Percentiles rank a stretch among this genome's conserved stretches.
These are phyloP conservation scores for Draba incana DNA, from an alignment of 345 rosid genomes.

Conservation along the genomic window DNA sequence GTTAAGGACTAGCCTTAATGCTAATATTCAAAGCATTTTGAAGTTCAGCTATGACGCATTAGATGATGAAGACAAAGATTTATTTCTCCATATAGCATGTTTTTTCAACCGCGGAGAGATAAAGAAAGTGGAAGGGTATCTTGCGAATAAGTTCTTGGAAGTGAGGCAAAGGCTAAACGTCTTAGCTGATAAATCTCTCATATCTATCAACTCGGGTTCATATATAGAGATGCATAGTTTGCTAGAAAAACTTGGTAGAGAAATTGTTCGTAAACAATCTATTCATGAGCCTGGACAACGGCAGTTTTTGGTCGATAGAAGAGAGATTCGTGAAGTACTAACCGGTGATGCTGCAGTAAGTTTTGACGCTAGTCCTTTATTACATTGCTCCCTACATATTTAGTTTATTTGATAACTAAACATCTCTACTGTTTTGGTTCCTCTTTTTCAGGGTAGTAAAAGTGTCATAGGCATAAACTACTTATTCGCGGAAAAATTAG, in stretches of 20 bases:
- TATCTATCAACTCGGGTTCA: background rate
- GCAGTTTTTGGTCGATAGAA: conserved; percentile 18
- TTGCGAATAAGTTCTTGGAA: background rate
- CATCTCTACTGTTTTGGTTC: background rate
- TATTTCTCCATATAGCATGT: conserved; percentile 16
- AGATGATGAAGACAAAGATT: background rate
- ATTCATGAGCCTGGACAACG: conserved; percentile 14
- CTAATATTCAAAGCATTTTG: conserved; percentile 1
- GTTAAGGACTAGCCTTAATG: background rate
- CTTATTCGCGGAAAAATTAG: background rate
- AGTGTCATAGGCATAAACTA: conserved; percentile 13
- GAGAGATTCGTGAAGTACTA: conserved; percentile 28
- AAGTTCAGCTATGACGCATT: conserved; percentile 12
- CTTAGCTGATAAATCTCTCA: background rate
- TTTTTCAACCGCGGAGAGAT: background rate
- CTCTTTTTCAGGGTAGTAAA: conserved; percentile 26
- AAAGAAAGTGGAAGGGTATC: background rate
- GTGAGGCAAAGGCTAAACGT: background rate
- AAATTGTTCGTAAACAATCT: conserved; percentile 26
- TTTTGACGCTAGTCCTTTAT: background rate
- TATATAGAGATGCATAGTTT: background rate
- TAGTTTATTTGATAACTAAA: background rate
- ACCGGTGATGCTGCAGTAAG: conserved; percentile 12
- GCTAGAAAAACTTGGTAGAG: conserved; percentile 34
- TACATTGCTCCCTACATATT: background rate